phyloP scores from a whole-genome alignment of 2,329 filamentous ascomycete genomes.

The Phialocephala subalpina region DNA sequence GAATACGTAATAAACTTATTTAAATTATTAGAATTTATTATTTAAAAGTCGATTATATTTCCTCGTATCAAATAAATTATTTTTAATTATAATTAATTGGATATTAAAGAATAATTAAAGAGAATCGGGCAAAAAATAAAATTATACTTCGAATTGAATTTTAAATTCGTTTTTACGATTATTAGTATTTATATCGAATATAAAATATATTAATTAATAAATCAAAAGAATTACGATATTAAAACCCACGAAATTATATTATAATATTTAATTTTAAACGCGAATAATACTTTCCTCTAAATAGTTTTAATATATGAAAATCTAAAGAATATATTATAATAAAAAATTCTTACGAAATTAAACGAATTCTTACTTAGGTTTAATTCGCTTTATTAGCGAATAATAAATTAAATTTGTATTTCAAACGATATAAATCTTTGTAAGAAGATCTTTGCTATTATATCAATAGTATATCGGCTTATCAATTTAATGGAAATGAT shows the following conservation, averaged over 20 bases:
- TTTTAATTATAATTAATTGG: conserved; percentile 52
- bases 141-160: conserved; percentile 49
- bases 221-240: conserved; percentile 2
- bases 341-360: conserved; percentile 30
- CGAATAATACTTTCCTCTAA: conserved; percentile 53
- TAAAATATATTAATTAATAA: conserved; percentile 45
- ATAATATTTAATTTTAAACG: conserved; percentile 36
- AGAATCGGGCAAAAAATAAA: conserved; percentile 32
- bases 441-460: conserved; percentile 29
- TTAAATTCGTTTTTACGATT: conserved; percentile 43
- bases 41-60: conserved; percentile 30
- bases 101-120: conserved; percentile 48
- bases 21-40: conserved; percentile 49
- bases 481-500: conserved; percentile 28
- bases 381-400: conserved; percentile 40
- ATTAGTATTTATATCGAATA: conserved; percentile 46
- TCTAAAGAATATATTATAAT: conserved; percentile 30
- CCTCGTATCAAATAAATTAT: conserved; percentile 51
- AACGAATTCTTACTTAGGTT: conserved; percentile 37
- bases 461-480: conserved; percentile 29
- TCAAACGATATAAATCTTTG: conserved; percentile 30
- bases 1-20: conserved; percentile 47
- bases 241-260: too few relatives aligned
- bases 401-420: conserved; percentile 39
- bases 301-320: conserved; percentile 49